Evolutionary conservation across 2,329 filamentous ascomycete species (phyloP).

Genomic region (Xylaria arbuscula): DNA sequence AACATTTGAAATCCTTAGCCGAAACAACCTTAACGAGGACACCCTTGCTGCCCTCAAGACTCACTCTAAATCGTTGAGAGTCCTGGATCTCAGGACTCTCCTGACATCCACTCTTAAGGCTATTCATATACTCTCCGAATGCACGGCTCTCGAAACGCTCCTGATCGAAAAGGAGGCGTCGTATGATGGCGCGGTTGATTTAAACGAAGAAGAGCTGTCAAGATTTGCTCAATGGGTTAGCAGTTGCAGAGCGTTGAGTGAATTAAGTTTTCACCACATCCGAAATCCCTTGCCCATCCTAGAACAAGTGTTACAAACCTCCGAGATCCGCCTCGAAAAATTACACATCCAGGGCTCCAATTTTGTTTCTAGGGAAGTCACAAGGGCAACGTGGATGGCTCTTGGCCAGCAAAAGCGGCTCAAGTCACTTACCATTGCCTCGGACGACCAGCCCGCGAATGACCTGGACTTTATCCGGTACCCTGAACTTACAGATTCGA

Average conservation of each 20-base stretch:
- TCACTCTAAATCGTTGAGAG: constrained; percentile 53
- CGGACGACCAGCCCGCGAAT: constrained; percentile 58
- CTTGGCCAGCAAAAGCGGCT: constrained; percentile 44
- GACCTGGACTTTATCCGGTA: constrained; percentile 55
- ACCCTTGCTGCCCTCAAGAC: constrained; percentile 66
- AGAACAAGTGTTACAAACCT: constrained; percentile 41
- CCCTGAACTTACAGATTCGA: constrained; percentile 50
- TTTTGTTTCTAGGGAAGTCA: constrained; percentile 29
- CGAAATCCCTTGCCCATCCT: constrained; percentile 55
- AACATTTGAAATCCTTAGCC: constrained; percentile 68
- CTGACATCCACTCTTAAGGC: constrained; percentile 44
- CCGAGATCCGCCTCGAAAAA: constrained; percentile 43
- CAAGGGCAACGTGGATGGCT: constrained; percentile 41
- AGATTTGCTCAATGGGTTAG: constrained; percentile 50
- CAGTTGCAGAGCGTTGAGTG: constrained; percentile 44
- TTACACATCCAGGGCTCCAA: constrained; percentile 41
- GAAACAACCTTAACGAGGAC: constrained; percentile 63
- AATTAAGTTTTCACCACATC: constrained; percentile 57
- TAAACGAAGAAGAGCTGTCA: constrained; percentile 43
- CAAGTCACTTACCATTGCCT: constrained; percentile 43
- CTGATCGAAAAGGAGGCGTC: constrained; percentile 47
- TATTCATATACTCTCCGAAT: constrained; percentile 50
- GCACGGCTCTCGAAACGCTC: constrained; percentile 51
- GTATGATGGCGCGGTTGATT: constrained; percentile 39
- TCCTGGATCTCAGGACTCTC: constrained; percentile 50